phyloP scores from a whole-genome alignment of 176 grass and related monocot genomes.

The Microstegium vimineum region DNA sequence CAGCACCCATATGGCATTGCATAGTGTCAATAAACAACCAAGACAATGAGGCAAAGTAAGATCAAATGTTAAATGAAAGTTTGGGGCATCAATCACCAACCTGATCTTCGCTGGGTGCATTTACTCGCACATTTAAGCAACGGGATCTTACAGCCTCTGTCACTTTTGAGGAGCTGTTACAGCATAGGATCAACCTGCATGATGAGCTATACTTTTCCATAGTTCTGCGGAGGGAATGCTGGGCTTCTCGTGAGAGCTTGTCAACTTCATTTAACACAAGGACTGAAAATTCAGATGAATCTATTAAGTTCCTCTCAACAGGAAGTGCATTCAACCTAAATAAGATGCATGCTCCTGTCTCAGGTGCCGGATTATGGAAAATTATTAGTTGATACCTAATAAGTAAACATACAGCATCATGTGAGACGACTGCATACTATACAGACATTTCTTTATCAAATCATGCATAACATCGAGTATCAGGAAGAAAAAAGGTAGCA shows the following conservation, averaged over 20 bases:
- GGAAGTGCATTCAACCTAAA: not conserved
- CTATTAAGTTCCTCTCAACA: not conserved
- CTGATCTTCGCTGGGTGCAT: conserved; percentile 84
- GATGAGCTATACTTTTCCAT: conserved; percentile 98
- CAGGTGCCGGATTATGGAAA: not conserved
- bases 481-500: not conserved
- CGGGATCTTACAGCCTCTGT: conserved; percentile 91
- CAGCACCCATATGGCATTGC: not conserved
- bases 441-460: not conserved
- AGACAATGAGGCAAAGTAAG: not conserved
- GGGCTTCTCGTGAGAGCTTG: conserved; percentile 93
- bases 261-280: conserved; percentile 96
- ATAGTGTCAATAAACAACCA: not conserved
- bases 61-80: not conserved
- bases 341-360: not conserved
- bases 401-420: not conserved
- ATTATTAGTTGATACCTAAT: not conserved
- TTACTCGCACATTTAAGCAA: conserved; percentile 84
- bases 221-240: conserved; percentile 93
- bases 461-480: not conserved
- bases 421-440: not conserved
- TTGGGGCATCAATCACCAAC: conserved; percentile 33
- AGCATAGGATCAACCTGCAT: conserved; percentile 88
- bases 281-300: conserved; percentile 44
- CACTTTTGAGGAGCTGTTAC: conserved; percentile 98